phyloP scores from a whole-genome alignment of 176 grass and related monocot species.

The Pontederia crassipes region DNA sequence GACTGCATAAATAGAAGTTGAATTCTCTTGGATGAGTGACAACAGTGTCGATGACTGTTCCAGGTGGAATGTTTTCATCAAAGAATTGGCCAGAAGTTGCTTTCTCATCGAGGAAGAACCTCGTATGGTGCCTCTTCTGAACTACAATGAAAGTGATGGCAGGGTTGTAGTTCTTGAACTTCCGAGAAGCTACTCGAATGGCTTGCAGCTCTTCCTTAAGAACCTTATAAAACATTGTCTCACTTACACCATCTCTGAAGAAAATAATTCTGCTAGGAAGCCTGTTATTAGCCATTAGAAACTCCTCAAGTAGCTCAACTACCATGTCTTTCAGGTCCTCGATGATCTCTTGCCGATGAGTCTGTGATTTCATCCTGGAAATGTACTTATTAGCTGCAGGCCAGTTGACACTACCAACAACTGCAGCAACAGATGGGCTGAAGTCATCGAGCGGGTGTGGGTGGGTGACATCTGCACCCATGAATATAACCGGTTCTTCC shows the following conservation, averaged over 20 bases:
- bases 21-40: constrained; percentile 92
- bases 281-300: constrained; percentile 41
- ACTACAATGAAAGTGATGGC: constrained; percentile 67
- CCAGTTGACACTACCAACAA: constrained; percentile 92
- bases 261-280: constrained; percentile 83
- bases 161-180: constrained; percentile 55
- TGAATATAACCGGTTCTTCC: constrained; percentile 74
- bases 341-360: constrained; percentile 91
- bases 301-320: constrained; percentile 68
- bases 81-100: constrained; percentile 22
- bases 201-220: constrained; percentile 79
- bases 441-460: constrained; percentile 84
- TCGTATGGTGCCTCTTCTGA: constrained; percentile 92
- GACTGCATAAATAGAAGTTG: constrained; percentile 85
- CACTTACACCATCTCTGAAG: constrained; percentile 87
- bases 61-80: constrained; percentile 82
- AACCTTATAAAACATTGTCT: constrained; percentile 84
- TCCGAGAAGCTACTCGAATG: constrained; percentile 33
- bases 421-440: constrained; percentile 78
- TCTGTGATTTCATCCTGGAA: constrained; percentile 88
- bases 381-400: constrained; percentile 83
- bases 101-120: constrained; percentile 53
- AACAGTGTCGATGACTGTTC: constrained; percentile 82
- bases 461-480: constrained; percentile 94
- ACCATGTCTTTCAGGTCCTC: constrained; percentile 63